phyloP scores from a whole-genome alignment of 78 protist species.

The Diacronema lutheri region DNA sequence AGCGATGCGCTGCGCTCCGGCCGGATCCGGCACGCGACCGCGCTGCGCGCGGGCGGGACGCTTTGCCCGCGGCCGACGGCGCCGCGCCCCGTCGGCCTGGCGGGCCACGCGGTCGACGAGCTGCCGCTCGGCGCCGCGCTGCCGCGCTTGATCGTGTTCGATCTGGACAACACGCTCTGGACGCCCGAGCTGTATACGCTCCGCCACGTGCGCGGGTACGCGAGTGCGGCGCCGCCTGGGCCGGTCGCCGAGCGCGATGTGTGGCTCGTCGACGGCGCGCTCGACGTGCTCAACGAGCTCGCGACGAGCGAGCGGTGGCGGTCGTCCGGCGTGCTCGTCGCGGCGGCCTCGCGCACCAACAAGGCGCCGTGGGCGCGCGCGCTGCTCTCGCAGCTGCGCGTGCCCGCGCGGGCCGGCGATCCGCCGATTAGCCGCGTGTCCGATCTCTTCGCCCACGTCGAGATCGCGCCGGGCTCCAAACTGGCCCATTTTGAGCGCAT shows the following conservation, averaged over 20 bases:
- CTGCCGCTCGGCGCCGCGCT: background rate
- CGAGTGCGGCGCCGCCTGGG: background rate
- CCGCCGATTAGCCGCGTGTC: background rate
- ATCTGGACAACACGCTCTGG: slow-evolving; percentile 26
- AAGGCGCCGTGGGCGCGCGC: slow-evolving; percentile 1
- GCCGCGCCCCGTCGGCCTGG: too few species aligned
- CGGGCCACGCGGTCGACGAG: too few species aligned
- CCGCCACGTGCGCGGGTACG: background rate
- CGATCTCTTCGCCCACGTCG: background rate
- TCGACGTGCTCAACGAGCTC: background rate
- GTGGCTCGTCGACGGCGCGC: background rate
- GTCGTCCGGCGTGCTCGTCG: background rate
- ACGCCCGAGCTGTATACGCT: slow-evolving; percentile 24
- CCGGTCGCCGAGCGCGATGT: slow-evolving; percentile 3
- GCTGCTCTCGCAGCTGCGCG: background rate
- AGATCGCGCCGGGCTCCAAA: background rate
- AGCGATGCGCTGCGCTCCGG: too few species aligned
- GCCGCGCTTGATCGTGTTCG: background rate
- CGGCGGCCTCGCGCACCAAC: slow-evolving; percentile 9
- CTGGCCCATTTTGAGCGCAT: background rate
- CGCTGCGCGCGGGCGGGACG: too few species aligned
- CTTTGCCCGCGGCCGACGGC: too few species aligned
- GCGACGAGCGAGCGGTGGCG: background rate
- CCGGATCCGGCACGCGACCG: too few species aligned
- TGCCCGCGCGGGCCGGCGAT: too few species aligned